phyloP scores from a whole-genome alignment of 495 filamentous ascomycete species.

The Talaromyces liani region DNA sequence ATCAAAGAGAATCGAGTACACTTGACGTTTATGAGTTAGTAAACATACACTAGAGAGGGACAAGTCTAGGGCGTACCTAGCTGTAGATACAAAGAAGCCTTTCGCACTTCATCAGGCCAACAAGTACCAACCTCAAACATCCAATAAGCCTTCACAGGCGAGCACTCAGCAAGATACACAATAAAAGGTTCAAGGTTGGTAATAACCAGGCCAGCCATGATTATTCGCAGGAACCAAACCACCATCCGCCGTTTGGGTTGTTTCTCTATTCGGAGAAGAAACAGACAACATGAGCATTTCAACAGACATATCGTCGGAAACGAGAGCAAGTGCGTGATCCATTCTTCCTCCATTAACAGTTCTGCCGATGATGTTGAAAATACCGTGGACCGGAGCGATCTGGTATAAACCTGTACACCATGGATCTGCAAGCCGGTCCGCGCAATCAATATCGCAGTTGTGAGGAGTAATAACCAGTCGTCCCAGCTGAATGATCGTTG shows the following conservation, averaged over 20 bases:
- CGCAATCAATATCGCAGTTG: not conserved
- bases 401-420: not conserved
- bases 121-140: not conserved
- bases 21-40: not conserved
- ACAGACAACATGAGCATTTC: not conserved
- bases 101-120: not conserved
- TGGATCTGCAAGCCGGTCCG: not conserved
- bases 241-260: not conserved
- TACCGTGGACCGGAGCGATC: not conserved
- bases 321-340: not conserved
- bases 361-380: not conserved
- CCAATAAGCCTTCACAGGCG: constrained; percentile 4
- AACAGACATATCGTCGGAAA: constrained; percentile 2
- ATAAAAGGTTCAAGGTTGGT: not conserved
- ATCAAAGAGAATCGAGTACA: not conserved
- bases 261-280: not conserved
- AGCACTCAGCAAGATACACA: not conserved
- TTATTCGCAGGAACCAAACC: not conserved
- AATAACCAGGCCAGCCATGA: constrained; percentile 1
- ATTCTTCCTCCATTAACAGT: not conserved
- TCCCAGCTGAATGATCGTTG: not conserved
- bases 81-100: constrained; percentile 1
- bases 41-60: not conserved
- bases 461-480: not conserved
- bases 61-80: not conserved